Base-by-base conservation (phyloP, 23 red algal species). In the Gracilaria vermiculophylla region DNA sequence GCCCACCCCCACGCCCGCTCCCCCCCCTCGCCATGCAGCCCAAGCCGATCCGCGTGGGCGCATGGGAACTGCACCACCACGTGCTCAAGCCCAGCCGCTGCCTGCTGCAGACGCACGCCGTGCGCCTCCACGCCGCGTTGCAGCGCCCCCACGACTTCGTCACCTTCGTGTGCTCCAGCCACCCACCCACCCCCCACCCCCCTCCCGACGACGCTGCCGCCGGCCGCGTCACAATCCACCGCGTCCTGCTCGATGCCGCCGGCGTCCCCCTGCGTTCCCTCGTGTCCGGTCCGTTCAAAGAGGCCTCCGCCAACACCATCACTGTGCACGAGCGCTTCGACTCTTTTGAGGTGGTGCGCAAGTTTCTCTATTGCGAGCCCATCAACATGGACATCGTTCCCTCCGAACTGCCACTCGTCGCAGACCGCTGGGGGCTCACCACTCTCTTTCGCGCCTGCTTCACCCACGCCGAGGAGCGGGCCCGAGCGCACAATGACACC, bases 31-130 rank as follows among this genome's bases (percentile, higher is more conserved):
- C 28, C 40, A 73, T 73, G 67, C 39, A 73, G 24, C 67, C 67
- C 39, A 73, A 73, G 67, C 77, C 78, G 54, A 82, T 62, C 78
- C 78, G 78, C 53, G 60, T 82, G 12, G 78, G 78, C 78, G 54
- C 39, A 33, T 82, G 78, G 78, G 78, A 82, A 55, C 39, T 82
- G 41, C 78, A 82, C 20, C 50, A 82, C 78, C 54, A 82, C 78
- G 54, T 82, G 14, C 78, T 82, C 53, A 60, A 64, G 21, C 78
- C 78, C 28, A 64, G 24, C 16, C 78, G 53, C 60, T 82, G 78
- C 34, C 78, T 82, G 24, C 55, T 82, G 27, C 78, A 82, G 54
- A 60, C 60, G 15, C 78, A 82, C 78, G 60, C 54, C 56, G 60
- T 47, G 12, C 60, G 54, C 36, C 78, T 82, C 20, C 67, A 45